Percentiles rank a stretch among this genome's conserved stretches.
phyloP scores from a whole-genome alignment of 73 alveolate species.

The Paramecium sonneborni region DNA sequence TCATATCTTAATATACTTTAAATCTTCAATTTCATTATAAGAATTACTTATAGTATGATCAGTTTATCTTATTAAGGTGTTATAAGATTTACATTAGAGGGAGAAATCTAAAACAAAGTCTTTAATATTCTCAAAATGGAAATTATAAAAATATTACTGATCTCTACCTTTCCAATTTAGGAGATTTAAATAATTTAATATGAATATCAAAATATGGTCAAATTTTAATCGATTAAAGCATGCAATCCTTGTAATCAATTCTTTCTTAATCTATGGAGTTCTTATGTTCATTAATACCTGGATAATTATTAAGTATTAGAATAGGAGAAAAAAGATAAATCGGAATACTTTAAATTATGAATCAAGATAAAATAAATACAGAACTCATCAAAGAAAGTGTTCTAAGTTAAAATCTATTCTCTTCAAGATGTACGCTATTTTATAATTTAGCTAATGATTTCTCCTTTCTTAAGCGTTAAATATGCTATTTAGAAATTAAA shows the following conservation, averaged over 20 bases:
- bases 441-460: slow-evolving; percentile 14
- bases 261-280: neutral
- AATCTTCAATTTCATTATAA: neutral
- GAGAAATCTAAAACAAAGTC: slow-evolving; percentile 54
- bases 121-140: slow-evolving; percentile 56
- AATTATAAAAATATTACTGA: slow-evolving; percentile 23
- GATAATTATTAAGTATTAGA: neutral
- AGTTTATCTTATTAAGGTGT: slow-evolving; percentile 62
- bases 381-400: slow-evolving; percentile 8
- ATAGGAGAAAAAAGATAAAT: neutral
- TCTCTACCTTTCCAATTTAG: neutral
- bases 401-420: neutral
- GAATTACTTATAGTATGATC: slow-evolving; percentile 31
- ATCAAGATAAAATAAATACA: neutral
- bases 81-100: slow-evolving; percentile 60
- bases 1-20: slow-evolving; percentile 16
- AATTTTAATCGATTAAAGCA: neutral
- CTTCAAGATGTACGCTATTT: neutral
- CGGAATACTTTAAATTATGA: slow-evolving; percentile 14
- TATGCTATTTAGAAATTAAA: neutral
- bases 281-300: neutral
- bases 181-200: neutral
- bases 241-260: neutral
- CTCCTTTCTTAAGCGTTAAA: neutral
- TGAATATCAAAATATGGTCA: neutral